Evolutionary conservation across 352 stramenopile species (phyloP), one percentile per base, ranked within the genome.

Genomic region (Aphanomyces cochlioides): DNA sequence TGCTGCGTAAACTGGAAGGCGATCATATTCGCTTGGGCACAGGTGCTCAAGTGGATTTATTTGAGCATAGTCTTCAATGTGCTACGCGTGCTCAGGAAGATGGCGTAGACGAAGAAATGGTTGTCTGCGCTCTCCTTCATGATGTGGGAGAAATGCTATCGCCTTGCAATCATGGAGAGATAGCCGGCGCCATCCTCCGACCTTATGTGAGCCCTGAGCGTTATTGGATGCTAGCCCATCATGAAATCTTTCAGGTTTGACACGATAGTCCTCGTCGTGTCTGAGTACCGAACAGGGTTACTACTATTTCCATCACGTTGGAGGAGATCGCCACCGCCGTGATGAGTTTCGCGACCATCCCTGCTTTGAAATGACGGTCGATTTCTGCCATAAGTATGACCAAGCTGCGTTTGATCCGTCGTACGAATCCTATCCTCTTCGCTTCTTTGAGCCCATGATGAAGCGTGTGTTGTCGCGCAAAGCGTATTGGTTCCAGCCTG

Each of bases 241-340:
- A 74, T 41, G 70, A 74, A 45, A 69, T 74, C 39, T 74, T 74
- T 41, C 70, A 74, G 48, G 64, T 70, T 10, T 10, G 38, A 19
- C 38, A 28, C 6, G 1, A 43, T 38, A 0, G 36, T 19, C 3
- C 12, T 67, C 13, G 38, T n/a, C 15, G 34, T 36, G 13, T 60
- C 13, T 19, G 39, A 69, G 36, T 13, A 15, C 5, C 37, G 36
- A 10, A 38, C 61, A 70, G 64, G 58, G 56, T 19, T 74, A 74
- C 66, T 74, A 74, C 56, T 74, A 74, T 41, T 67, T 60, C 45
- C 70, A 74, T 45, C 56, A 74, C 19, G 68, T 72, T 15, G 70
- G 54, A 8, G 56, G 61, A 28, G 61, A 73, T 43, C 57, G 60
- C 39, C 21, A 73, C 21, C 43, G 40, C 7, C 68, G 68, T 28